phyloP scores from a whole-genome alignment of 2,329 filamentous ascomycete genomes.

The Thelonectria discophora region DNA sequence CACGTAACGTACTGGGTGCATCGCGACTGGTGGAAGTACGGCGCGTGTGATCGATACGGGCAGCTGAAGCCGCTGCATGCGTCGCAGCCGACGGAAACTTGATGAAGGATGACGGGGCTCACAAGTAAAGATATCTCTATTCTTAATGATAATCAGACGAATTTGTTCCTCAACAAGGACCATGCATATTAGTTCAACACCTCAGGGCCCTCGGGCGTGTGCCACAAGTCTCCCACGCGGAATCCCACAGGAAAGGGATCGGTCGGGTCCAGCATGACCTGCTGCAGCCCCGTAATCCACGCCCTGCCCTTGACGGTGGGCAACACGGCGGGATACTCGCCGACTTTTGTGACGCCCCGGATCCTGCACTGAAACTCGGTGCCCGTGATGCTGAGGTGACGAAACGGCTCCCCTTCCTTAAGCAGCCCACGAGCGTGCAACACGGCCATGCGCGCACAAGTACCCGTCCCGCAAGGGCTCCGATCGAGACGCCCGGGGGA shows the following conservation, averaged over 20 bases:
- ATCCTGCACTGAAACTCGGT: conserved; percentile 54
- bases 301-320: conserved; percentile 54
- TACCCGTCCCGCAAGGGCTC: conserved; percentile 58
- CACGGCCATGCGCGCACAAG: conserved; percentile 53
- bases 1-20: conserved; percentile 17
- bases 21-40: conserved; percentile 17
- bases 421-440: conserved; percentile 53
- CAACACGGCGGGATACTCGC: conserved; percentile 50
- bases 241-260: conserved; percentile 52
- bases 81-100: not conserved
- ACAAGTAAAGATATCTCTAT: not conserved
- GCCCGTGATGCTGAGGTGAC: conserved; percentile 53
- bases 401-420: conserved; percentile 48
- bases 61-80: not conserved
- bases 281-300: conserved; percentile 57
- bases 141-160: not conserved
- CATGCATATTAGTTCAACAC: not conserved
- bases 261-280: conserved; percentile 53
- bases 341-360: conserved; percentile 49
- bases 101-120: not conserved
- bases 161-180: not conserved
- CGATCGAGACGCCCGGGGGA: conserved; percentile 56
- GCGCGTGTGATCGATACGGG: conserved; percentile 9
- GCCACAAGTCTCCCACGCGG: conserved; percentile 16
- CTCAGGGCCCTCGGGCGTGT: not conserved